Base-by-base conservation (phyloP, 1,284 basidiomycete genomes). In the Wallemia hederae region DNA sequence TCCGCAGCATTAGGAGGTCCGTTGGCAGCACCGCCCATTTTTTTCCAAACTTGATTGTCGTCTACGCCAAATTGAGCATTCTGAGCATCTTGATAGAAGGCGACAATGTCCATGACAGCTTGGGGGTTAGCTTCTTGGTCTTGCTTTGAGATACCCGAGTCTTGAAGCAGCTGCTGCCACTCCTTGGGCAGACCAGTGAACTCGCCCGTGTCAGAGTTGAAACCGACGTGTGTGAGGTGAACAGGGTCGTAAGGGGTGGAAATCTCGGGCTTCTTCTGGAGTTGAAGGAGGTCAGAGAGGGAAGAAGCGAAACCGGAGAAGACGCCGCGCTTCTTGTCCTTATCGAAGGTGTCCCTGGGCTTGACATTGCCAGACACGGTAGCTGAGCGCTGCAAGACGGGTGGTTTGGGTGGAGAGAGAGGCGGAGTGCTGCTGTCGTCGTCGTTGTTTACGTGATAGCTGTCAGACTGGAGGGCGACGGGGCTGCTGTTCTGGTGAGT, bases 71-170 rank as follows among this genome's bases (percentile, higher is more conserved):
- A 70, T 62, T 64, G 70, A 58, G 60, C 57, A 24, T 34, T 55
- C 27, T 64, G 63, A 27, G 68, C 69, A 68, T 89, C 85, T 68
- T 94, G 90, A 70, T 94, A 97, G 73, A 97, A 98, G 67, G 92
- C 90, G 69, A 99, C 92, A 65, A 98, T 94, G 68, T 97, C 94
- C 80, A 94, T 90, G 62, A 98, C 89, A 1, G 90, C 89, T 72
- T 97, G 86, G 0, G 94, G 94, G 69, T 99, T 92, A 74, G 87
- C 88, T 72, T 94, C 91, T 74, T 98, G 94, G 70, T 98, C 92
- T 56, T 76, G 78, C 66, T 84, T 80, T 25, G 89, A 91, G 70
- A 99, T 97, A 60, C 94, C 94, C 62, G 84, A 89, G 70, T 97
- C 91, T 63, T 94, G 88, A 58, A 99, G 73, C 3, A 98, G 77